Evolutionary conservation across 257 asterid genomes (phyloP).

Genomic region (Scutellaria minor): DNA sequence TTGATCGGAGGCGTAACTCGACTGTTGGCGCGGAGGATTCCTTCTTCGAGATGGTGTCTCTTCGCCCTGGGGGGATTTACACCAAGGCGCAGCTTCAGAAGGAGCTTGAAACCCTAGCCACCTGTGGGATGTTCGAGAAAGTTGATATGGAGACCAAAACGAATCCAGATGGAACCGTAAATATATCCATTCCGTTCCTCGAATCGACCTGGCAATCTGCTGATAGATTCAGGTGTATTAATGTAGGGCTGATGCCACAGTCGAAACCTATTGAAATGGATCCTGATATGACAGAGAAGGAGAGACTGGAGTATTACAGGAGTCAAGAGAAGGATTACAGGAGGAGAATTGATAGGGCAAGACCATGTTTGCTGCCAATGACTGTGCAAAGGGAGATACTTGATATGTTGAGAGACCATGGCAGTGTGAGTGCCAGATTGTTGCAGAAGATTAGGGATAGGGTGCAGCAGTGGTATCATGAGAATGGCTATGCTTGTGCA

Average conservation of each 20-base stretch:
- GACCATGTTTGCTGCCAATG: conserved; percentile 84
- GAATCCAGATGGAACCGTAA: conserved; percentile 84
- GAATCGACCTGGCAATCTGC: conserved; percentile 95
- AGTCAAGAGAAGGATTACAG: conserved; percentile 79
- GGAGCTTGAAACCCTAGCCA: conserved; percentile 86
- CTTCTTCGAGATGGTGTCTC: conserved; percentile 90
- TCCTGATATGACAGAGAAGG: conserved; percentile 94
- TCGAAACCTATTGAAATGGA: conserved; percentile 92
- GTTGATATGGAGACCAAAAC: conserved; percentile 85
- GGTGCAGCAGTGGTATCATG: conserved; percentile 97
- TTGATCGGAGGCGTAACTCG: conserved; percentile 65
- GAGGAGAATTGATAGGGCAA: conserved; percentile 74
- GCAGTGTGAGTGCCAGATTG: conserved; percentile 85
- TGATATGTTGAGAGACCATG: conserved; percentile 71
- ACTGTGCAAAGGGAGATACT: conserved; percentile 75
- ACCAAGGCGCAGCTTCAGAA: conserved; percentile 84
- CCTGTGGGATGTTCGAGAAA: conserved; percentile 93
- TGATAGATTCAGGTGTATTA: conserved; percentile 82
- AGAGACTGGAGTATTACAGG: conserved; percentile 63
- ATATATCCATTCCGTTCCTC: conserved; percentile 67
- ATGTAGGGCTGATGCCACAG: conserved; percentile 88
- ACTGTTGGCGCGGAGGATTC: conserved; percentile 82
- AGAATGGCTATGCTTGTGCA: conserved; percentile 89
- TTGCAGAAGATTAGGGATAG: conserved; percentile 93
- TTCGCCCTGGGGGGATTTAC: conserved; percentile 87